These are phyloP conservation scores for Populus hybrid DNA, from an alignment of 441 rosid species.

Conservation along the genomic window DNA sequence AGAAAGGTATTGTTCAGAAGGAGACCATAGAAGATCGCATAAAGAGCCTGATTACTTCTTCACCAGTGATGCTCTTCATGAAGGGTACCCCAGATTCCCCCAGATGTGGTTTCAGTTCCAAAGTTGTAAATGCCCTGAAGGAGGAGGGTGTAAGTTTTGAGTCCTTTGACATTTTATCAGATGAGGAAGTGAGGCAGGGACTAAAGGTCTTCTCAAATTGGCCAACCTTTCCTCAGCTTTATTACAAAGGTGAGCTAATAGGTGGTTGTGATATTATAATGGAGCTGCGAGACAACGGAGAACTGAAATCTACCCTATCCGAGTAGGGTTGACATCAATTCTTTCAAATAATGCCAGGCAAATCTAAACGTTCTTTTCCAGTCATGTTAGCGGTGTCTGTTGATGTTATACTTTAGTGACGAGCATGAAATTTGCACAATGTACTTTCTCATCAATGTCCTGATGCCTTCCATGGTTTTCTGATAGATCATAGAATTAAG, in stretches of 20 bases:
- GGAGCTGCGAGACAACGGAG: constrained; percentile 68
- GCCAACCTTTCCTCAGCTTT: constrained; percentile 96
- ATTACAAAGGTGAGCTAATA: constrained; percentile 82
- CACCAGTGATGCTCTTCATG: constrained; percentile 92
- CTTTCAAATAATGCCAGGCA: constrained; percentile 1
- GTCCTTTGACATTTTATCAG: constrained; percentile 67
- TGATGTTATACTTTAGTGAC: constrained; percentile 5
- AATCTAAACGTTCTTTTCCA: neutral
- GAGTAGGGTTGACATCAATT: constrained; percentile 35
- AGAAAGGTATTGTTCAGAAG: constrained; percentile 55
- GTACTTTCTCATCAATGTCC: neutral
- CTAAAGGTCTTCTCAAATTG: constrained; percentile 80
- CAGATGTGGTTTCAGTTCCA: constrained; percentile 87
- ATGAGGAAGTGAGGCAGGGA: constrained; percentile 94
- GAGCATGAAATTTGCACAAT: constrained; percentile 7
- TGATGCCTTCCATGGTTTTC: neutral
- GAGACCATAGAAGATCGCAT: constrained; percentile 61
- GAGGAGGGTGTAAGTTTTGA: constrained; percentile 67
- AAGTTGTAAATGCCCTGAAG: constrained; percentile 71
- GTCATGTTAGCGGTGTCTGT: constrained; percentile 15
- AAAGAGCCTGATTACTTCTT: constrained; percentile 48
- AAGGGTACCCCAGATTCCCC: constrained; percentile 91
- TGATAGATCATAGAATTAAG: neutral
- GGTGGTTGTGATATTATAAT: constrained; percentile 95
- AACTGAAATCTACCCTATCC: constrained; percentile 72